Percentiles rank a stretch among this genome's conserved stretches.
phyloP scores from a whole-genome alignment of 2,329 filamentous ascomycete species.

The Phyllosticta paracitricarpa region DNA sequence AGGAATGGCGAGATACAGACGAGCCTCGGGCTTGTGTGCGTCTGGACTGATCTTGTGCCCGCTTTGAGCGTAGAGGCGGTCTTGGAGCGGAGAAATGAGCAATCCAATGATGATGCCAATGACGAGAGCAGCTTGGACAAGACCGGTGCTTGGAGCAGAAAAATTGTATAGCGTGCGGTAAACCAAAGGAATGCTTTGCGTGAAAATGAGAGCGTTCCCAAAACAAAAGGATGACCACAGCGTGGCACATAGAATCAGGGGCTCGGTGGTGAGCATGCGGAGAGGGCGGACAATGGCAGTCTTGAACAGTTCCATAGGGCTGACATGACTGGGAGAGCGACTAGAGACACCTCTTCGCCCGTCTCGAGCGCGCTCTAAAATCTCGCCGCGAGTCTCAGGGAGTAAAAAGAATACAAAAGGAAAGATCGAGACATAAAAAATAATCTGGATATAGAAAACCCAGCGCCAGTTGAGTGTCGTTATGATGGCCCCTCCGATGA shows the following conservation, averaged over 20 bases:
- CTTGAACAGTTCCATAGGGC: not conserved
- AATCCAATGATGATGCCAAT: conserved; percentile 37
- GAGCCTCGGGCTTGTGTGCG: conserved; percentile 32
- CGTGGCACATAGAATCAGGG: conserved; percentile 38
- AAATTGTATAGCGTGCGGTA: conserved; percentile 32
- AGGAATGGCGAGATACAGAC: conserved; percentile 33
- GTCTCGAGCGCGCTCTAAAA: conserved; percentile 23
- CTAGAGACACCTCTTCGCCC: not conserved
- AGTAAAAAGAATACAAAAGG: conserved; percentile 32
- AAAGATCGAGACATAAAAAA: conserved; percentile 32
- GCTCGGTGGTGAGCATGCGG: conserved; percentile 39
- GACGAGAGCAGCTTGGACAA: conserved; percentile 36
- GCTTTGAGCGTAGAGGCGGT: conserved; percentile 32
- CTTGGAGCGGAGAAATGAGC: conserved; percentile 25
- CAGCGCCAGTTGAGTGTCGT: not conserved
- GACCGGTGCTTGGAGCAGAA: conserved; percentile 31
- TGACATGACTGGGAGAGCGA: not conserved
- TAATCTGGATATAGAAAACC: conserved; percentile 29
- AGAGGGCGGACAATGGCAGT: conserved; percentile 19
- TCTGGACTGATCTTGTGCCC: conserved; percentile 38
- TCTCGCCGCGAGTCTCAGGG: conserved; percentile 36
- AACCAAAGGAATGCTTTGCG: conserved; percentile 37
- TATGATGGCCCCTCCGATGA: conserved; percentile 25
- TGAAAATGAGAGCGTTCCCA: conserved; percentile 40
- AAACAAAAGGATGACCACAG: conserved; percentile 40